Evolutionary conservation across 371 early-diverging fungal species (phyloP).

Genomic region (Fennellomyces sp.): DNA sequence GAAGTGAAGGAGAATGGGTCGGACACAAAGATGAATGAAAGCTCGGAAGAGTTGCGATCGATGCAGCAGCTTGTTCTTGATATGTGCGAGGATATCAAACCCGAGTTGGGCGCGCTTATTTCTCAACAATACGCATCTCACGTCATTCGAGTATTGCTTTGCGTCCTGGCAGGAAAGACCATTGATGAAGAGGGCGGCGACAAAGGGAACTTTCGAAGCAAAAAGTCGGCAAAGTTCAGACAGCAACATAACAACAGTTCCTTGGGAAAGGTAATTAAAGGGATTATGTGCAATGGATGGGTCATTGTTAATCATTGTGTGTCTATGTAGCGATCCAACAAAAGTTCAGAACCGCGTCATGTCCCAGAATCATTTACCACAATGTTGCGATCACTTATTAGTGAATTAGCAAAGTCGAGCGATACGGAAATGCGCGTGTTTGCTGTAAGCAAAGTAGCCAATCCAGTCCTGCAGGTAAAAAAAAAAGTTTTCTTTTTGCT

Average conservation of each 20-base stretch:
- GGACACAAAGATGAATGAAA: slow-evolving; percentile 30
- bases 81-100: slow-evolving; percentile 68
- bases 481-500: too few species aligned
- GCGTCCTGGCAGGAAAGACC: slow-evolving; percentile 70
- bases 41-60: slow-evolving; percentile 58
- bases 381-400: slow-evolving; percentile 60
- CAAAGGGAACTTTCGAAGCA: slow-evolving; percentile 61
- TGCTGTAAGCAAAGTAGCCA: slow-evolving; percentile 72
- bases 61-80: slow-evolving; percentile 67
- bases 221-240: slow-evolving; percentile 69
- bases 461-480: slow-evolving; percentile 74
- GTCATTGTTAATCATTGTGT: too few species aligned
- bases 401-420: slow-evolving; percentile 52
- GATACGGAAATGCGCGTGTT: slow-evolving; percentile 64
- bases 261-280: slow-evolving; percentile 16
- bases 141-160: slow-evolving; percentile 69
- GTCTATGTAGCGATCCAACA: slow-evolving; percentile 22
- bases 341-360: slow-evolving; percentile 41
- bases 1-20: slow-evolving; percentile 56
- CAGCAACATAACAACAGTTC: slow-evolving; percentile 49
- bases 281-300: too few species aligned
- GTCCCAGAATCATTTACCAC: slow-evolving; percentile 67
- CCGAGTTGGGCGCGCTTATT: slow-evolving; percentile 68
- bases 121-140: slow-evolving; percentile 80
- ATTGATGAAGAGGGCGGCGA: slow-evolving; percentile 58